Percentiles rank a stretch among this genome's conserved stretches.
Conservation (phyloP, 2,329 filamentous ascomycete species). For the Epichloe gansuensis region DNA sequence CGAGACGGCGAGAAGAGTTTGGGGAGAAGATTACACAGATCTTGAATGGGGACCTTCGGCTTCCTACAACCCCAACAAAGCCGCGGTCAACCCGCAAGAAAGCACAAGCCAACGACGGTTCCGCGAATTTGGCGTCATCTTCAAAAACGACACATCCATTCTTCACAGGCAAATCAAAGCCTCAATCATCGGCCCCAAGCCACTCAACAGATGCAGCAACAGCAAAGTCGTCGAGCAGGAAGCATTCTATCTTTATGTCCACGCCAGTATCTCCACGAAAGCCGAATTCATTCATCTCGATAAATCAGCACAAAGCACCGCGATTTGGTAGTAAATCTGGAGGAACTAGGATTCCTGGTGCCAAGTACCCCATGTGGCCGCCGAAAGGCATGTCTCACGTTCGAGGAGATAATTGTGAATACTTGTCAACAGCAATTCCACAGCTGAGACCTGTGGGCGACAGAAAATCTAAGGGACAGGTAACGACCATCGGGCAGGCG, state of each 20-base stretch:
- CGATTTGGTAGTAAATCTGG: conserved; percentile 32
- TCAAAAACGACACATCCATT: conserved; percentile 29
- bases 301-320: conserved; percentile 17
- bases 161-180: conserved; percentile 25
- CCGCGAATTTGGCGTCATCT: conserved; percentile 9
- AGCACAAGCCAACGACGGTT: not conserved
- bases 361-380: conserved; percentile 59
- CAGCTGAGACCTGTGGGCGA: not conserved
- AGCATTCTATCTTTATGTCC: conserved; percentile 35
- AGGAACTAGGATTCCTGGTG: conserved; percentile 49
- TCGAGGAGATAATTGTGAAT: conserved; percentile 28
- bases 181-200: conserved; percentile 9
- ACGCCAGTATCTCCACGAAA: conserved; percentile 41
- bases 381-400: conserved; percentile 51
- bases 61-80: conserved; percentile 13
- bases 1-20: conserved; percentile 30
- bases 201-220: conserved; percentile 11
- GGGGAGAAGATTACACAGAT: conserved; percentile 53
- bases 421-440: not conserved
- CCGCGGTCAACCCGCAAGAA: not conserved
- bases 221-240: conserved; percentile 16
- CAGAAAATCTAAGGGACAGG: conserved; percentile 39
- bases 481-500: conserved; percentile 23
- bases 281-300: conserved; percentile 16
- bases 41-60: conserved; percentile 24